A percentile compares a stretch with the other conserved stretches of the same genome.
Conservation (phyloP, 371 early-diverging fungal species). For the Phascolomyces articulosus region DNA sequence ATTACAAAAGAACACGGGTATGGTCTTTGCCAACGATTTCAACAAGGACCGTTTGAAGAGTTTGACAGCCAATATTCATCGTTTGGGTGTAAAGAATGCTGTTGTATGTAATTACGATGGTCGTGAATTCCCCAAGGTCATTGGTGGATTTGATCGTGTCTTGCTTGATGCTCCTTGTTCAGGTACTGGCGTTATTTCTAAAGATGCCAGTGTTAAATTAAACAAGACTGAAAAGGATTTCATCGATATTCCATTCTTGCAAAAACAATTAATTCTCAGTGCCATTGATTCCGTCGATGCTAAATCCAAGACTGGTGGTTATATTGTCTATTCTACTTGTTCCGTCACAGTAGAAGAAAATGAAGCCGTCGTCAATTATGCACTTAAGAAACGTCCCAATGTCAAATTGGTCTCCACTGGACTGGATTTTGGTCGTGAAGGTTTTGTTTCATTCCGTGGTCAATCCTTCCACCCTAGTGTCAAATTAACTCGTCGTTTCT, state of each 20-base stretch:
- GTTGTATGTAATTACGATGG: slow-evolving; percentile 98
- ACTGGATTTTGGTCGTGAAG: slow-evolving; percentile 92
- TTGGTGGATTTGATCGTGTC: slow-evolving; percentile 98
- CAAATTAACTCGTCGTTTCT: slow-evolving; percentile 89
- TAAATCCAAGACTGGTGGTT: slow-evolving; percentile 91
- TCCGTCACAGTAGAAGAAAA: slow-evolving; percentile 99
- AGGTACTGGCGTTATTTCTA: slow-evolving; percentile 99
- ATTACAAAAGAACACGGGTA: slow-evolving; percentile 97
- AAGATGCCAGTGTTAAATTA: slow-evolving; percentile 95
- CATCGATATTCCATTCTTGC: slow-evolving; percentile 86
- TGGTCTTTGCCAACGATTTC: slow-evolving; percentile 97
- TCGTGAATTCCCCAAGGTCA: slow-evolving; percentile 91
- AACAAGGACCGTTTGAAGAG: slow-evolving; percentile 93
- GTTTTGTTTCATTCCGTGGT: slow-evolving; percentile 85
- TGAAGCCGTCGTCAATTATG: slow-evolving; percentile 98
- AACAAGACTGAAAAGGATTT: slow-evolving; percentile 95
- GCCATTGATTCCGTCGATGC: slow-evolving; percentile 99
- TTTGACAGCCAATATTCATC: slow-evolving; percentile 93
- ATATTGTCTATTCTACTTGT: slow-evolving; percentile 99
- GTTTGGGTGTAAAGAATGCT: slow-evolving; percentile 94
- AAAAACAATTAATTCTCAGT: slow-evolving; percentile 94
- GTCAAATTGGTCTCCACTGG: slow-evolving; percentile 91
- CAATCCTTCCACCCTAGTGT: slow-evolving; percentile 89
- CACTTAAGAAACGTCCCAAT: slow-evolving; percentile 92
- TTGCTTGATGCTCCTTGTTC: slow-evolving; percentile 99